phyloP scores from a whole-genome alignment of 2,329 filamentous ascomycete genomes.

The Pleoardoris graminearum region DNA sequence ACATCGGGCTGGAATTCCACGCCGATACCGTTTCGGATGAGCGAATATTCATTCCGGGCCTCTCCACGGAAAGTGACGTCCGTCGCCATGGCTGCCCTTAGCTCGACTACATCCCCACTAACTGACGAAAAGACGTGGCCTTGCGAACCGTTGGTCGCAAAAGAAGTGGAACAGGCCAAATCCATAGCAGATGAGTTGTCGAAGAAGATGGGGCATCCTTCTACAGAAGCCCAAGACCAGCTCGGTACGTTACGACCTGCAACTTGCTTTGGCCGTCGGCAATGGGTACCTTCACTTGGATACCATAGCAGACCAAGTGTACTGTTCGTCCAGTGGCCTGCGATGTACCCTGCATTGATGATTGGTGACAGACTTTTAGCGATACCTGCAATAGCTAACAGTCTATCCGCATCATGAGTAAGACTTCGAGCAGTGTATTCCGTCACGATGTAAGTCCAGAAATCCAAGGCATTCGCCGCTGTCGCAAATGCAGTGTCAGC shows the following conservation, averaged over 20 bases:
- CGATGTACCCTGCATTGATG: constrained; percentile 39
- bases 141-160: constrained; percentile 23
- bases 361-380: constrained; percentile 31
- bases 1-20: constrained; percentile 42
- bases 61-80: constrained; percentile 32
- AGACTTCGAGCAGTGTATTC: constrained; percentile 41
- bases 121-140: constrained; percentile 36
- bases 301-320: constrained; percentile 43
- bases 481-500: constrained; percentile 18
- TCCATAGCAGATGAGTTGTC: constrained; percentile 44
- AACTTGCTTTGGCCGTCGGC: constrained; percentile 26
- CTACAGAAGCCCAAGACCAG: constrained; percentile 44
- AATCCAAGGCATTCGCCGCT: constrained; percentile 36
- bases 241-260: constrained; percentile 32
- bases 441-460: constrained; percentile 43
- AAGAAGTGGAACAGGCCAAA: constrained; percentile 36
- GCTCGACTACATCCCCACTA: constrained; percentile 31
- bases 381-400: constrained; percentile 38
- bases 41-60: constrained; percentile 22
- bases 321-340: constrained; percentile 43
- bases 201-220: constrained; percentile 42
- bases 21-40: constrained; percentile 33
- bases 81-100: constrained; percentile 41
- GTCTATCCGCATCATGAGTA: constrained; percentile 38
- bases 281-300: constrained; percentile 34